A percentile compares a stretch with the other conserved stretches of the same genome.
Conservation (phyloP, 805 yeast genomes). For the Metschnikowia similis region DNA sequence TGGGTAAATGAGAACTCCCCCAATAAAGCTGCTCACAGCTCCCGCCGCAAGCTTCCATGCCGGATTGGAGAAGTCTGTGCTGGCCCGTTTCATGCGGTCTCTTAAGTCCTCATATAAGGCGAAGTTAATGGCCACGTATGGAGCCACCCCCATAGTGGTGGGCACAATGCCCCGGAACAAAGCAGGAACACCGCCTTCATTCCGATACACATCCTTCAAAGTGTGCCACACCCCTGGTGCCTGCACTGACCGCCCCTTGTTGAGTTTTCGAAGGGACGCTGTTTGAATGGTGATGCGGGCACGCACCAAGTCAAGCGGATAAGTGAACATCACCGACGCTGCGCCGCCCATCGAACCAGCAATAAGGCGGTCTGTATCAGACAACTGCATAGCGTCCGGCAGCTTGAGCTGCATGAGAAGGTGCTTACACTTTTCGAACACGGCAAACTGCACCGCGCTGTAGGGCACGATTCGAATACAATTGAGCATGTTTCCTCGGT, state of each 20-base stretch:
- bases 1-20: slow-evolving; percentile 89
- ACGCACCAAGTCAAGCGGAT: slow-evolving; percentile 87
- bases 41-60: slow-evolving; percentile 67
- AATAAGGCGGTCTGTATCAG: slow-evolving; percentile 55
- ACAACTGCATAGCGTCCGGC: slow-evolving; percentile 31
- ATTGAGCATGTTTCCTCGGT: slow-evolving; percentile 87
- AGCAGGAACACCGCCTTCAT: slow-evolving; percentile 80
- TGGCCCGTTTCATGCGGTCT: slow-evolving; percentile 42
- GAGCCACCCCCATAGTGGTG: slow-evolving; percentile 93
- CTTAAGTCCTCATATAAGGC: slow-evolving; percentile 82
- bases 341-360: slow-evolving; percentile 85
- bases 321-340: slow-evolving; percentile 74
- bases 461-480: slow-evolving; percentile 90
- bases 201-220: slow-evolving; percentile 52
- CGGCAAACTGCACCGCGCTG: slow-evolving; percentile 89
- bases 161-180: slow-evolving; percentile 84
- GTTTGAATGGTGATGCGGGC: slow-evolving; percentile 89
- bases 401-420: slow-evolving; percentile 24
- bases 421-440: slow-evolving; percentile 62
- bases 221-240: slow-evolving; percentile 74
- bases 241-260: slow-evolving; percentile 39
- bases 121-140: slow-evolving; percentile 90
- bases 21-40: slow-evolving; percentile 82
- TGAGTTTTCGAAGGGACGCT: slow-evolving; percentile 54
- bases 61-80: slow-evolving; percentile 40